A percentile compares a stretch with the other conserved stretches of the same genome.
Conservation (phyloP, 2,329 filamentous ascomycete genomes). For the Colletotrichum lindemuthianum region DNA sequence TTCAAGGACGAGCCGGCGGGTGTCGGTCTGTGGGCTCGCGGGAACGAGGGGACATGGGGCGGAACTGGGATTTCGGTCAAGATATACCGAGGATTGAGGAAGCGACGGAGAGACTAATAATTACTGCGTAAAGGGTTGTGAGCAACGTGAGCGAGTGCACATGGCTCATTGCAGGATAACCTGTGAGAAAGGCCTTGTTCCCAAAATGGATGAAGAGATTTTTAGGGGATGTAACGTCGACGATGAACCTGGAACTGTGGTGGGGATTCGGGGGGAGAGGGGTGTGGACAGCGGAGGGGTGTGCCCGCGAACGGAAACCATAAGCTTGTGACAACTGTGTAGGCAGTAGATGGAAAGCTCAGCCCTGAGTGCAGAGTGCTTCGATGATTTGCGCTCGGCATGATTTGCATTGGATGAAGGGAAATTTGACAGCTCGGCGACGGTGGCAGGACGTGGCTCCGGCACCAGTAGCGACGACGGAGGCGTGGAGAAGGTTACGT, state of each 20-base stretch:
- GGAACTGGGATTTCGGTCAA: slow-evolving; percentile 2
- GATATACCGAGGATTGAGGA: slow-evolving; percentile 3
- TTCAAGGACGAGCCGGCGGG: slow-evolving; percentile 11
- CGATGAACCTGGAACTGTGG: slow-evolving; percentile 36
- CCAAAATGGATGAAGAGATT: slow-evolving; percentile 26
- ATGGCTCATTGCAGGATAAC: too few relatives aligned
- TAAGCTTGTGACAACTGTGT: too few relatives aligned
- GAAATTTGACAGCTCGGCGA: slow-evolving; percentile 24
- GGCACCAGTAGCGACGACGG: slow-evolving; percentile 21
- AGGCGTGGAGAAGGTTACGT: slow-evolving; percentile 24
- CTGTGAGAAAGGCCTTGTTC: slow-evolving; percentile 18
- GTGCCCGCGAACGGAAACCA: background rate
- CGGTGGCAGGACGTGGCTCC: slow-evolving; percentile 29
- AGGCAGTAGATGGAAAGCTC: too few relatives aligned
- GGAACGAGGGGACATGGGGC: slow-evolving; percentile 15
- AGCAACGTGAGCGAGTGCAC: too few relatives aligned
- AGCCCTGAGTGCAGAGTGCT: background rate
- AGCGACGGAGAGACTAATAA: background rate
- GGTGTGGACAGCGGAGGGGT: slow-evolving; percentile 14
- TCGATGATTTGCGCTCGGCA: background rate
- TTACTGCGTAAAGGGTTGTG: too few relatives aligned
- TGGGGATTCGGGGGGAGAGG: slow-evolving; percentile 12
- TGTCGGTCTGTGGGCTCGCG: slow-evolving; percentile 18
- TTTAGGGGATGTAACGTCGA: slow-evolving; percentile 36
- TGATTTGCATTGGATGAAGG: slow-evolving; percentile 23